phyloP scores from a whole-genome alignment of 352 stramenopile species.

The Phytophthora cryptogea region DNA sequence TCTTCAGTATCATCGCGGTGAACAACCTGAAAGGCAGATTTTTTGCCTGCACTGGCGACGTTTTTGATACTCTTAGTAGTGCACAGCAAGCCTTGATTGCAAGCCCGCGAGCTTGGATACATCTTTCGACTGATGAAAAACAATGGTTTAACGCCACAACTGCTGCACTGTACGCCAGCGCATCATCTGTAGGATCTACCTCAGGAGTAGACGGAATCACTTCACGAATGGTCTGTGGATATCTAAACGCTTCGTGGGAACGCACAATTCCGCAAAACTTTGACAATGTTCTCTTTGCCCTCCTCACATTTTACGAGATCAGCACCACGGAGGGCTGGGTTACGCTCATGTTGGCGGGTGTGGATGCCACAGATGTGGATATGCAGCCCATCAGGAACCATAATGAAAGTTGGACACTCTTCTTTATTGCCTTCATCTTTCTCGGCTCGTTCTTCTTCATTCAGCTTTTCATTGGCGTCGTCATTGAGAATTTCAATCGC shows the following conservation, averaged over 20 bases:
- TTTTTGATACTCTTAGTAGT: constrained; percentile 47
- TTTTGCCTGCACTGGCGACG: constrained; percentile 52
- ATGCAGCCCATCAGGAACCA: constrained; percentile 88
- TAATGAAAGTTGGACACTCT: constrained; percentile 73
- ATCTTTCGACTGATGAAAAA: constrained; percentile 44
- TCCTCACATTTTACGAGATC: constrained; percentile 89
- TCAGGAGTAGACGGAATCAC: constrained; percentile 31
- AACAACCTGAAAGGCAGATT: constrained; percentile 92
- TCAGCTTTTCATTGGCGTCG: constrained; percentile 92
- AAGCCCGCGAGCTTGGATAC: constrained; percentile 48
- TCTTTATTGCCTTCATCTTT: constrained; percentile 91
- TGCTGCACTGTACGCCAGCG: constrained; percentile 14
- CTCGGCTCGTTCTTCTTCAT: constrained; percentile 91
- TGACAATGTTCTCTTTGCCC: constrained; percentile 71
- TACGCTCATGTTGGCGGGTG: constrained; percentile 83
- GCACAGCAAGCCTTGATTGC: constrained; percentile 46
- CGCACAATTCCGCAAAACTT: constrained; percentile 72
- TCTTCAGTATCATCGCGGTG: constrained; percentile 93
- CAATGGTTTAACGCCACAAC: constrained; percentile 43
- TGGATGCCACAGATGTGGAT: constrained; percentile 83
- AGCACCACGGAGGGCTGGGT: constrained; percentile 90
- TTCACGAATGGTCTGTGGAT: constrained; percentile 48
- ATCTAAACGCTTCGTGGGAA: constrained; percentile 43
- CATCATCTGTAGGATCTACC: background rate
- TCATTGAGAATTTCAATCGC: constrained; percentile 91